Evolutionary conservation across 2,329 filamentous ascomycete species (phyloP).

Genomic region (Fusarium algeriense): DNA sequence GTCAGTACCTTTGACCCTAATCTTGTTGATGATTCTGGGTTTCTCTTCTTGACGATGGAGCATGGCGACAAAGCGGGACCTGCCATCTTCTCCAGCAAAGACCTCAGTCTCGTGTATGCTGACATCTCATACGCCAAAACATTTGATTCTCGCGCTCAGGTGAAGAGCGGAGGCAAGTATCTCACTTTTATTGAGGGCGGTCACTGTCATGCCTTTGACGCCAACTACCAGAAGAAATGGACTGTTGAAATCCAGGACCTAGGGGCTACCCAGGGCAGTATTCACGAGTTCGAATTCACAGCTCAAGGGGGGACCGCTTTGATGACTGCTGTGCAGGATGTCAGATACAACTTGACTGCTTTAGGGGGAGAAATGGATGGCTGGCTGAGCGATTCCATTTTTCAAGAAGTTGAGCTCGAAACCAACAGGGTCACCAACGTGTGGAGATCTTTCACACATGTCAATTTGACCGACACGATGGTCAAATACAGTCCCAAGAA

Average conservation of each 20-base stretch:
- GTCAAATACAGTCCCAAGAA: conserved; percentile 34
- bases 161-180: conserved; percentile 28
- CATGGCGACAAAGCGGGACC: conserved; percentile 36
- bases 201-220: conserved; percentile 37
- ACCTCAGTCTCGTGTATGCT: conserved; percentile 42
- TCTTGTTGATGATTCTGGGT: conserved; percentile 35
- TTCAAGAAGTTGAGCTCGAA: conserved; percentile 42
- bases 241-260: conserved; percentile 31
- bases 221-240: conserved; percentile 40
- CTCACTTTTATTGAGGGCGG: conserved; percentile 43
- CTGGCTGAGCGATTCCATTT: conserved; percentile 41
- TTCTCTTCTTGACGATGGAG: conserved; percentile 38
- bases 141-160: conserved; percentile 41
- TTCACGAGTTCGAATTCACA: conserved; percentile 45
- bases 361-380: conserved; percentile 39
- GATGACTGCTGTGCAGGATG: conserved; percentile 42
- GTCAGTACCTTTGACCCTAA: conserved; percentile 36
- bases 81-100: conserved; percentile 42
- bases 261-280: conserved; percentile 30
- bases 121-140: conserved; percentile 33
- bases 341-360: conserved; percentile 41
- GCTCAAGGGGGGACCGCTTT: conserved; percentile 31
- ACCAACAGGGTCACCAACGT: conserved; percentile 41
- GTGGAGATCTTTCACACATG: conserved; percentile 44
- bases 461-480: conserved; percentile 38